Base-by-base conservation (phyloP, 768 basidiomycete genomes). In the Auriculariales sp. region DNA sequence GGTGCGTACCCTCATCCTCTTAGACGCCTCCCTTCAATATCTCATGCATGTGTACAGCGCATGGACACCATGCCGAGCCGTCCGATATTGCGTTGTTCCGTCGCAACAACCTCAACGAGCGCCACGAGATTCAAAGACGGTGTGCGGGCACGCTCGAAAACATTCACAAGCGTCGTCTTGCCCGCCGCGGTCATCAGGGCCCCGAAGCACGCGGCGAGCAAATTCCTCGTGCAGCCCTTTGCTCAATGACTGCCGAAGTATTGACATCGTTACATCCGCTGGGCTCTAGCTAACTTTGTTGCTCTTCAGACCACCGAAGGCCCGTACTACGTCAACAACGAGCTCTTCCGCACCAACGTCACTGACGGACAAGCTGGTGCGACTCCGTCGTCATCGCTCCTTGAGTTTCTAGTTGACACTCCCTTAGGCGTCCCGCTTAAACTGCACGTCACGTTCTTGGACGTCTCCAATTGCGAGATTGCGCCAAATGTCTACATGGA, bases 301-400 rank as follows among this genome's bases (percentile, higher is more conserved):
- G n/a, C n/a, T n/a, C n/a, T n/a, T n/a, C 19, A 44, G 39, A 10
- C 27, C 6, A 44, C 39, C 22, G 39, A 44, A 15, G 39, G 39
- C 17, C 39, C 39, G 39, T 44, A 44, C 39, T 25, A 44, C 22
- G 39, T 44, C 39, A 44, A 44, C 22, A 44, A 44, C 39, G 39
- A 44, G 39, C 39, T 44, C 6, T 44, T 24, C 22, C 1, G 39
- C 1, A 19, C 22, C 22, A 44, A 44, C 39, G 39, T 44, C 39
- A 44, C 39, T 9, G 39, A 44, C 22, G 39, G 39, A 19, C 14
- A 44, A 19, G 14, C 39, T 19, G 39, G 39, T 44, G 22, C 1
- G 39, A 19, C 22, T 24, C n/a, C 22, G 12, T 24, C 19, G 22
- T 1, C 19, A 7, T 25, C 19, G 5, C 19, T 28, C 5, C n/a